Conservation (phyloP, 768 basidiomycete genomes). For the Suillus decipiens region DNA sequence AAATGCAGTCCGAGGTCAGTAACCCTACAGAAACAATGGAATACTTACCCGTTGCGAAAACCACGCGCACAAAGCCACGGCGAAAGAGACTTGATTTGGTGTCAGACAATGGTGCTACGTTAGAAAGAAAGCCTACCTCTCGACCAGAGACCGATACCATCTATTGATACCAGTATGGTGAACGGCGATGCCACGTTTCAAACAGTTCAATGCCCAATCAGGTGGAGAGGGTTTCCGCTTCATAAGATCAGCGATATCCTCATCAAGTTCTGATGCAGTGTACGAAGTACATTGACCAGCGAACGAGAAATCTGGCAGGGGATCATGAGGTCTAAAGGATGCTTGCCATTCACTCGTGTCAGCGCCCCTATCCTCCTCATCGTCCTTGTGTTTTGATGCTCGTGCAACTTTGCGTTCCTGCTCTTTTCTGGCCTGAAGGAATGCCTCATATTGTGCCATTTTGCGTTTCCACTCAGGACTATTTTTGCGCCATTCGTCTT, state of each 20-base stretch:
- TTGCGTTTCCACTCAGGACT: slow-evolving; percentile 53
- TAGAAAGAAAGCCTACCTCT: slow-evolving; percentile 41
- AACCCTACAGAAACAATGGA: neutral
- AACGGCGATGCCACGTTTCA: slow-evolving; percentile 64
- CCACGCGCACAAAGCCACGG: slow-evolving; percentile 59
- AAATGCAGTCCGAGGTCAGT: slow-evolving; percentile 6
- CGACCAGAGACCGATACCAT: slow-evolving; percentile 55
- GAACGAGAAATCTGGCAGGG: slow-evolving; percentile 62
- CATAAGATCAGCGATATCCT: slow-evolving; percentile 44
- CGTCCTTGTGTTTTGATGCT: slow-evolving; percentile 40
- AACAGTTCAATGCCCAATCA: slow-evolving; percentile 47
- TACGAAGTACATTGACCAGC: slow-evolving; percentile 45
- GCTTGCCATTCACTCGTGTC: slow-evolving; percentile 46
- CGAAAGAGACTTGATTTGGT: slow-evolving; percentile 52
- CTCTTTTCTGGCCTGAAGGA: slow-evolving; percentile 47
- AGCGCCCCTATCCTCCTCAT: slow-evolving; percentile 26
- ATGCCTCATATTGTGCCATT: slow-evolving; percentile 51
- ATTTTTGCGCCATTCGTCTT: slow-evolving; percentile 48
- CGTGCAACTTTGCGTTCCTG: slow-evolving; percentile 47
- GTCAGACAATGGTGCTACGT: slow-evolving; percentile 5
- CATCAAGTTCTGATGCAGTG: slow-evolving; percentile 47
- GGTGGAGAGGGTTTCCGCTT: slow-evolving; percentile 34
- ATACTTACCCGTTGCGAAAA: slow-evolving; percentile 61
- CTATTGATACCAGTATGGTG: slow-evolving; percentile 75
- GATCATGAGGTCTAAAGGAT: slow-evolving; percentile 58